Conservation (phyloP, 192 early-diverging fungal species). For the Cladochytrium replicatum region DNA sequence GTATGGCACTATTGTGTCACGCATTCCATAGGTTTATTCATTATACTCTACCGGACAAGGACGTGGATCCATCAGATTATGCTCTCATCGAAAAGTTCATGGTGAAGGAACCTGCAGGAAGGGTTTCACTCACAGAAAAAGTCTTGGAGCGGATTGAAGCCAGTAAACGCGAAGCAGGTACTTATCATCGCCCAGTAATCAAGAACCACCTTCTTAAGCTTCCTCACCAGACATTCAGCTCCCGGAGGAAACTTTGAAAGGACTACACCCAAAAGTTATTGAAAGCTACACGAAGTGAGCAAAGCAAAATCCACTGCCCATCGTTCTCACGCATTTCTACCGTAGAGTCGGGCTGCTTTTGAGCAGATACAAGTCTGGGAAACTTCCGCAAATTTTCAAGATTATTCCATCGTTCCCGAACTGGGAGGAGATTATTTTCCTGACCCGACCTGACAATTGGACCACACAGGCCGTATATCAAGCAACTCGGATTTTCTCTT, state of each 20-base stretch:
- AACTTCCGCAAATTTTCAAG: conserved; percentile 97
- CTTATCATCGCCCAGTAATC: background rate
- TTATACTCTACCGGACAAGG: conserved; percentile 35
- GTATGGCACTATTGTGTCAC: too few species aligned
- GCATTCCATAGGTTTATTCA: too few species aligned
- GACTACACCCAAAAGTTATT: conserved; percentile 69
- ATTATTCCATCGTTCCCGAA: conserved; percentile 89
- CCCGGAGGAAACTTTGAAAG: conserved; percentile 2
- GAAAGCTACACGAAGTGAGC: conserved; percentile 84
- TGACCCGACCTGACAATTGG: conserved; percentile 87
- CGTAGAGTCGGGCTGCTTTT: conserved; percentile 72
- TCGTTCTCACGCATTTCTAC: conserved; percentile 1
- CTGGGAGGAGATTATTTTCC: conserved; percentile 94
- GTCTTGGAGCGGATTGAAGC: conserved; percentile 10
- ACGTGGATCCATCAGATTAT: conserved; percentile 71
- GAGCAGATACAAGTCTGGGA: conserved; percentile 86
- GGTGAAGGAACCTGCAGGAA: conserved; percentile 61
- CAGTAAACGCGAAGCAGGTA: conserved; percentile 1
- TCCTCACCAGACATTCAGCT: conserved; percentile 15
- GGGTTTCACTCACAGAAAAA: conserved; percentile 12
- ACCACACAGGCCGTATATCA: conserved; percentile 94
- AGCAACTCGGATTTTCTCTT: conserved; percentile 92
- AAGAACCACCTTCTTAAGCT: conserved; percentile 3
- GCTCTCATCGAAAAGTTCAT: conserved; percentile 86
- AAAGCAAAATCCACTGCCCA: conserved; percentile 7